Base-by-base conservation (phyloP, 495 filamentous ascomycete genomes). In the Neurospora sp. region DNA sequence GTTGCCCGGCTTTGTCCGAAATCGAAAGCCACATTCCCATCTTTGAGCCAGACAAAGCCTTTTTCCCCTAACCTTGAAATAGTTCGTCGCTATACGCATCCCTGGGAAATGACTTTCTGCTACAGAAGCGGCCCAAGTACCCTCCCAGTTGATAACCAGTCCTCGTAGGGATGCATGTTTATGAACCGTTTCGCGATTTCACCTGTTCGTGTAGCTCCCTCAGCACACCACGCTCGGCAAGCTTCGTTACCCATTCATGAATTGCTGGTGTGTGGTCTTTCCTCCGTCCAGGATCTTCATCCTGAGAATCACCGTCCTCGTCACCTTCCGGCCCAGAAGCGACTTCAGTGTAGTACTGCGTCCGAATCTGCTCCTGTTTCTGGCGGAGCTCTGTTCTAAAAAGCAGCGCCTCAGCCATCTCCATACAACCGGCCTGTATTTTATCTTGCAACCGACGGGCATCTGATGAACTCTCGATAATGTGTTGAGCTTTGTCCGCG, bases 211-310 rank as follows among this genome's bases (percentile, higher is more conserved):
- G 76, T 31, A 85, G 39, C 70, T 78, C 71, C 70, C 71, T 65
- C 39, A 86, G 72, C 16, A 81, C 75, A 1, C 83, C 83, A 59
- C 81, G 82, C 44, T 82, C 79, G 2, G 82, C 83, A 12, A 86
- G 77, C 71, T 74, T 80, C 31, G 74, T 76, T 22, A 85, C 80
- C 84, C 84, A 86, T 38, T 79, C 76, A 59, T 86, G 84, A 4
- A 86, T 74, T 2, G 82, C 82, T 0, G 78, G 81, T 5, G 81
- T 83, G 71, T 82, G 81, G 69, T 85, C 83, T 46, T 78, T 78
- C 71, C 78, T 81, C 4, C 83, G 77, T 2, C 81, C 81, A 9
- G 76, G 75, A 16, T 80, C 71, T 27, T 61, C 74, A 38, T 74
- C 77, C 20, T 77, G 74, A 38, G 77, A 73, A 10, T 78, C 79